Base-by-base conservation (phyloP, 352 stramenopile genomes). In the Globisporangium nodosum region DNA sequence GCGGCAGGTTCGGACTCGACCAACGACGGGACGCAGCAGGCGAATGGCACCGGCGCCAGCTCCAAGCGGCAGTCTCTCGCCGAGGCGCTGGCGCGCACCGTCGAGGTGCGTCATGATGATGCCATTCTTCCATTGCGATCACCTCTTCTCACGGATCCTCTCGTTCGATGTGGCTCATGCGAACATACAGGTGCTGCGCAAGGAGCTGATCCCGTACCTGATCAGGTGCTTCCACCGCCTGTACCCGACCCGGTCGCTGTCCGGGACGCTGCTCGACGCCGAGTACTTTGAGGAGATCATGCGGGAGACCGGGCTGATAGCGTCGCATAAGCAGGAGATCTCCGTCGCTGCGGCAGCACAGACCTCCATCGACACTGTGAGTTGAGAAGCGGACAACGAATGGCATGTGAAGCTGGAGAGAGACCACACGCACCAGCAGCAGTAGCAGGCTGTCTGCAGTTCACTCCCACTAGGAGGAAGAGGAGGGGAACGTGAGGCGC, bases 171-270 rank as follows among this genome's bases (percentile, higher is more conserved):
- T 42, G 12, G 13, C 12, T 1, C 4, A 15, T 43, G 12, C 12
- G 37, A 18, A 6, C 12, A 9, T 0, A 9, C 57, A 90, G 78
- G 69, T 85, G 30, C 63, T 90, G 50, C 77, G 65, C 42, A 60
- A 52, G 18, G 71, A 90, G 39, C 60, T 92, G 5, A 60, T 90
- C 13, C 76, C 78, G 49, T 92, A 90, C 54, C 53, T 90, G 16
- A 69, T 81, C 47, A 85, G 81, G 57, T 90, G 80, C 49, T 92
- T 92, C 39, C 69, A 86, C 58, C 82, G 80, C 0, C 65, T 92
- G 12, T 92, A 86, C 31, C 78, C 78, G 52, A 57, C 57, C 47
- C 42, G 16, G 7, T 16, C 68, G n/a, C 64, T 69, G n/a, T 59
- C 65, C 11, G 18, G 60, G 49, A 37, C 66, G 43, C 56, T 60